These are phyloP conservation scores for Scutellaria barbata DNA, from an alignment of 257 asterid genomes.

Conservation along the genomic window DNA sequence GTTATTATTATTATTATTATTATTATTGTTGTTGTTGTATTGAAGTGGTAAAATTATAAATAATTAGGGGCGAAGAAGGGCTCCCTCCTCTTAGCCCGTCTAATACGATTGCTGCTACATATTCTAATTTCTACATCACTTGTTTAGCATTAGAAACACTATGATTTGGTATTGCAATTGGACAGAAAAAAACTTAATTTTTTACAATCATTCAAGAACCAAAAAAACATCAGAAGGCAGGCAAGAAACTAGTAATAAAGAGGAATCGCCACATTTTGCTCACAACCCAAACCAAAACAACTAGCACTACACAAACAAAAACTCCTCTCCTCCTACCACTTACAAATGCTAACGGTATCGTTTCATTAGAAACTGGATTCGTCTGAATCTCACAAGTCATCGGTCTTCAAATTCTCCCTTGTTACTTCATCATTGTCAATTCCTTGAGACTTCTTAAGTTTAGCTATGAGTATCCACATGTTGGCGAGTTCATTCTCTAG, in stretches of 20 bases:
- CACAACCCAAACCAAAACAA: slow-evolving; percentile 27
- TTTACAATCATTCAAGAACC: slow-evolving; percentile 32
- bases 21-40: too few species aligned
- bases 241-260: neutral
- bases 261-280: neutral
- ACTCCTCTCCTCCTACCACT: slow-evolving; percentile 25
- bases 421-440: slow-evolving; percentile 57
- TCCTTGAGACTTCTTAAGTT: slow-evolving; percentile 75
- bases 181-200: slow-evolving; percentile 10
- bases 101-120: slow-evolving; percentile 16
- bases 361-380: neutral
- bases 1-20: too few species aligned
- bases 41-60: too few species aligned
- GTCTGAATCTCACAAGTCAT: slow-evolving; percentile 39
- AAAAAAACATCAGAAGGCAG: slow-evolving; percentile 25
- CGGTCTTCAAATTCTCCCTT: slow-evolving; percentile 40
- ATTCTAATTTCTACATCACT: slow-evolving; percentile 32
- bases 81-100: too few species aligned
- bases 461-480: slow-evolving; percentile 96
- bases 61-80: too few species aligned
- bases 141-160: slow-evolving; percentile 27
- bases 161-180: slow-evolving; percentile 10
- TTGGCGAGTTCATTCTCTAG: slow-evolving; percentile 96
- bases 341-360: slow-evolving; percentile 27
- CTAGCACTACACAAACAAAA: slow-evolving; percentile 42